Base-by-base conservation (phyloP, 768 basidiomycete species). In the Leccinum broughii region DNA sequence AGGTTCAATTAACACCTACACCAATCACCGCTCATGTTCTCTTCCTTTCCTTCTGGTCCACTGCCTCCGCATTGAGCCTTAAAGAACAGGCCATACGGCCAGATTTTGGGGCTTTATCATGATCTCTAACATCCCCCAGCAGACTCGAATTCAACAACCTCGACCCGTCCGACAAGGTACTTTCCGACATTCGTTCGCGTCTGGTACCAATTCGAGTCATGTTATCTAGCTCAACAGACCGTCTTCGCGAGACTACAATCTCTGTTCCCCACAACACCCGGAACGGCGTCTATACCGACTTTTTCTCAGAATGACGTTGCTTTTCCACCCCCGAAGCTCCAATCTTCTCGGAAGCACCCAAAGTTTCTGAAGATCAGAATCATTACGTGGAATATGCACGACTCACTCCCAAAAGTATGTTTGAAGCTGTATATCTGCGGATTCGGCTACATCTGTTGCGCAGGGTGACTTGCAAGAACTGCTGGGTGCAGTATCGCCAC, bases 341-440 rank as follows among this genome's bases (percentile, higher is more conserved):
- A 59, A n/a, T 64, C 56, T 30, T 61, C 67, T 22, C 71, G 69
- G 57, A 70, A 63, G 57, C 57, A 68, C 24, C 68, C 75, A 17
- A 80, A 77, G 63, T 81, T 80, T 68, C 76, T 92, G 50, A 92
- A 92, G 68, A 75, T 90, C 41, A 77, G 85, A 48, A 83, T 92
- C 51, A 55, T 91, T 35, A 88, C 88, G 39, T 93, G 90, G 90
- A 93, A 92, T 64, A 93, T 93, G 90, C 88, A 92, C 63, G 89
- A 92, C 63, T 87, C 87, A 0, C 68, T 92, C 6, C 90, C 90
- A 32, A 92, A 89, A 81, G 89, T 85, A 30, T 15, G 68, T 26
- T 44, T 39, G 51, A 37, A 32, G 51, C 51, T n/a, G 52, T 24
- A 17, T 24, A 17, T 34, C 1, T 54, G 56, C 39, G 20, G 37